Percentiles rank a stretch among this genome's conserved stretches.
phyloP scores from a whole-genome alignment of 1,284 basidiomycete genomes.

The Ustilago vetiveriae region DNA sequence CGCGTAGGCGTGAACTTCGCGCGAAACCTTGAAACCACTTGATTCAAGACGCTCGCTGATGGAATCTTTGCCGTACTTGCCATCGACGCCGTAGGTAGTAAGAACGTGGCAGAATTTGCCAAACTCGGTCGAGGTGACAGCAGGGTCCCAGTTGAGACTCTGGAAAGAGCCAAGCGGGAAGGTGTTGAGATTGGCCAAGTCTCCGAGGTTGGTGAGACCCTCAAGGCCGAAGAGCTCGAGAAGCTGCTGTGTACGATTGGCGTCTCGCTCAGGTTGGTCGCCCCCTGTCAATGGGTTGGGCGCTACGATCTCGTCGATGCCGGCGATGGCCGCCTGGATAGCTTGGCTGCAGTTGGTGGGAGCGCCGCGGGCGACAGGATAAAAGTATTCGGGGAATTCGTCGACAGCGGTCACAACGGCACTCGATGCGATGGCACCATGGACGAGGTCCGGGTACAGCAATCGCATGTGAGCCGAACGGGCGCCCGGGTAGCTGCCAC shows the following conservation, averaged over 20 bases:
- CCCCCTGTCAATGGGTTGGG: constrained; percentile 54
- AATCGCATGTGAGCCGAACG: constrained; percentile 90
- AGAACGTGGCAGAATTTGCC: constrained; percentile 40
- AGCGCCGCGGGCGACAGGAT: constrained; percentile 81
- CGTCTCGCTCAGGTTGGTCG: constrained; percentile 45
- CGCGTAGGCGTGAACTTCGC: constrained; percentile 45
- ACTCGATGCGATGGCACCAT: constrained; percentile 84
- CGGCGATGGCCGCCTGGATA: constrained; percentile 71
- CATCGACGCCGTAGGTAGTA: constrained; percentile 35
- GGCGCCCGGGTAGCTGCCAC: constrained; percentile 84
- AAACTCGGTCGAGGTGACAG: constrained; percentile 42
- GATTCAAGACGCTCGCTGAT: constrained; percentile 10
- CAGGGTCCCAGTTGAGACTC: constrained; percentile 59
- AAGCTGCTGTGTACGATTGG: constrained; percentile 29
- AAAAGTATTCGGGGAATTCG: constrained; percentile 75
- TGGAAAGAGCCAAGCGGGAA: constrained; percentile 59
- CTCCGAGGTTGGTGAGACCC: constrained; percentile 45
- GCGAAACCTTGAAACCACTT: constrained; percentile 14
- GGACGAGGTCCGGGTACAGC: constrained; percentile 86
- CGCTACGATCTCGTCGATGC: constrained; percentile 57
- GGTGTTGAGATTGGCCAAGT: constrained; percentile 59
- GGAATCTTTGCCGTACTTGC: constrained; percentile 9
- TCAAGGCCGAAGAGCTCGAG: constrained; percentile 49
- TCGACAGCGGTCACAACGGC: constrained; percentile 64
- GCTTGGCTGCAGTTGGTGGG: constrained; percentile 77